Conservation (phyloP, 2,329 filamentous ascomycete species). For the Furcasterigmium furcatum region DNA sequence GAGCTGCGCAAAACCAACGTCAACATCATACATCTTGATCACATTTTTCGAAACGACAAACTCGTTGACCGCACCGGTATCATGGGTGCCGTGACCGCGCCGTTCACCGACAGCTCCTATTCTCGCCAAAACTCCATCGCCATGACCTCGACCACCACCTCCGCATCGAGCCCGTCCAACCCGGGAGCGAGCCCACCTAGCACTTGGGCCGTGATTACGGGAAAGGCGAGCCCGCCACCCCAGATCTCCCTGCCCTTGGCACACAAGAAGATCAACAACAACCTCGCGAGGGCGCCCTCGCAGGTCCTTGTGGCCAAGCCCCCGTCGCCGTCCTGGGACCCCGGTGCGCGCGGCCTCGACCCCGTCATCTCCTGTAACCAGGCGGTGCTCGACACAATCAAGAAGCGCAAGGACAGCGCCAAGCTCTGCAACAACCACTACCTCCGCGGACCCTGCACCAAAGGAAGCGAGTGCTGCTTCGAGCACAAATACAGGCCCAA, state of each 20-base stretch:
- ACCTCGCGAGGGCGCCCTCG: constrained; percentile 1
- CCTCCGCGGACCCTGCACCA: constrained; percentile 53
- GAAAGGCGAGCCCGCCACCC: constrained; percentile 38
- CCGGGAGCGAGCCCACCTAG: constrained; percentile 5
- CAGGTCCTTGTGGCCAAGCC: constrained; percentile 11
- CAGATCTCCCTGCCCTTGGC: constrained; percentile 38
- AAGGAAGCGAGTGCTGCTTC: constrained; percentile 52
- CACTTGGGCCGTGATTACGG: constrained; percentile 39
- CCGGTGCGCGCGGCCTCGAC: constrained; percentile 53
- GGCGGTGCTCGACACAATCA: constrained; percentile 48
- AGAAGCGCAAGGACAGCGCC: constrained; percentile 49
- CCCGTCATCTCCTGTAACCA: constrained; percentile 43
- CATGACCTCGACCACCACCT: constrained; percentile 12
- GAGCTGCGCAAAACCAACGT: constrained; percentile 46
- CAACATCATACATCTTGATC: constrained; percentile 39
- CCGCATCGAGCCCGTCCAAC: constrained; percentile 19
- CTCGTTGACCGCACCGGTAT: constrained; percentile 31
- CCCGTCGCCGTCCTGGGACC: constrained; percentile 43
- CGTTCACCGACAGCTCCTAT: not conserved
- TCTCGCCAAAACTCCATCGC: constrained; percentile 6
- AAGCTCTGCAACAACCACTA: constrained; percentile 64
- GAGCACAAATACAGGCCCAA: constrained; percentile 52
- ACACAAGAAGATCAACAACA: constrained; percentile 20
- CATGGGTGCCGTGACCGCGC: constrained; percentile 2
- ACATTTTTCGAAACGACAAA: constrained; percentile 53